Base-by-base conservation (phyloP, 208 protist species). In the Crithidia sp. region DNA sequence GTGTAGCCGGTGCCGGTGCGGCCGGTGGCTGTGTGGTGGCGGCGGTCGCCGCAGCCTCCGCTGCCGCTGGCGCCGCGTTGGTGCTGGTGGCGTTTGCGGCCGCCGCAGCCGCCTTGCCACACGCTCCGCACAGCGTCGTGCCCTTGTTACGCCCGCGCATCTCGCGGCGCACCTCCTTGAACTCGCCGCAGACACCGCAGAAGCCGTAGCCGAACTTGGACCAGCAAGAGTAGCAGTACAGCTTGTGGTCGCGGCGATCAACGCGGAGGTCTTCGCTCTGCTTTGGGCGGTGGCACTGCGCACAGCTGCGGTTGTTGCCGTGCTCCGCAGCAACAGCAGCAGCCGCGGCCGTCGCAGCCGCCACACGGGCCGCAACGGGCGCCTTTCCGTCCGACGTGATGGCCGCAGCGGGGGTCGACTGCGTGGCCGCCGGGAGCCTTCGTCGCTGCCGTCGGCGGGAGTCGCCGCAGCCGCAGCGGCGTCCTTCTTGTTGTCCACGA, bases 201-300 rank as follows among this genome's bases (percentile, higher is more conserved):
- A 90, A 89, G 65, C 77, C 81, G 72, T 79, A 90, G 19, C 91
- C 91, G 16, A 64, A 50, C 57, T 85, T 84, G 16, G 80, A 80
- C 91, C 91, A 95, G 76, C 91, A 95, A 44, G 69, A 66, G 74
- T 92, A 92, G 74, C 91, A 95, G 79, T 93, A 95, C 50, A 77
- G 77, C 52, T 77, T 61, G 52, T 76, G 57, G 69, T 93, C 88
- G 16, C 77, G 67, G 9, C 72, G 64, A 60, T 92, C 84, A 7
- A 89, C 61, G 41, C 86, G 91, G 19, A 95, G 82, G 69, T 93
- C 88, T 54, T 95, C 86, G n/a, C 74, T 45, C 5, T 73, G 61
- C 66, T 91, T 90, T 8, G 64, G 71, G 54, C 74, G 74, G 62
- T 67, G 52, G 75, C 91, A 95, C 77, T 92, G 79, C 39, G 78